These are phyloP conservation scores for Microstegium vimineum DNA, from an alignment of 176 grass and related monocot species.

Conservation along the genomic window DNA sequence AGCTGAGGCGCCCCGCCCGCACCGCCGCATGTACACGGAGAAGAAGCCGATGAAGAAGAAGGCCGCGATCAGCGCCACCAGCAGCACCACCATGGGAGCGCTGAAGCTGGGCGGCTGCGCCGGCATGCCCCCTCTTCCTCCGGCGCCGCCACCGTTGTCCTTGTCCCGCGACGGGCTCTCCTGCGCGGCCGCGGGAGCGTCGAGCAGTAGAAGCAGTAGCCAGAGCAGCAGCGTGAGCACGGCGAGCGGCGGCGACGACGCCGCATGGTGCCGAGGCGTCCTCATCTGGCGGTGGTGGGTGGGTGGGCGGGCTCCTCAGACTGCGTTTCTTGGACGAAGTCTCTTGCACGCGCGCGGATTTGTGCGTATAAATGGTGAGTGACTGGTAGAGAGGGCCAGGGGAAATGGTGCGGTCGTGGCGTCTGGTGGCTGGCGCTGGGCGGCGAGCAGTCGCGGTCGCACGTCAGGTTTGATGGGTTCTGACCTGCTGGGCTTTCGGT, in stretches of 20 bases:
- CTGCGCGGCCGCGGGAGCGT: slow-evolving; percentile 20
- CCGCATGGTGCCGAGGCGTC: slow-evolving; percentile 1
- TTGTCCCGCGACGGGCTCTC: slow-evolving; percentile 11
- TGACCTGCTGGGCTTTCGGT: too few species aligned
- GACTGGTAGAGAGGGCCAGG: neutral
- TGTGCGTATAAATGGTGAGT: slow-evolving; percentile 8
- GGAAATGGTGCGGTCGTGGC: slow-evolving; percentile 9
- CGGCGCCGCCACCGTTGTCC: neutral
- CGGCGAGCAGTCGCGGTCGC: neutral
- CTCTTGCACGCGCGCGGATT: neutral
- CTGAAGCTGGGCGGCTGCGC: slow-evolving; percentile 37
- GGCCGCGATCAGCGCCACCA: slow-evolving; percentile 54
- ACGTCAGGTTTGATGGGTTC: too few species aligned
- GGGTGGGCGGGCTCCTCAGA: too few species aligned
- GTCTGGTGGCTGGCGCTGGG: neutral
- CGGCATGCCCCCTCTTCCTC: neutral
- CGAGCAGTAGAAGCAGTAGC: neutral
- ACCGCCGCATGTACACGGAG: slow-evolving; percentile 66
- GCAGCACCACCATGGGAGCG: slow-evolving; percentile 62
- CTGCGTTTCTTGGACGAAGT: slow-evolving; percentile 10
- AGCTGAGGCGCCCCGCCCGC: slow-evolving; percentile 15
- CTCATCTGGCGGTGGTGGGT: neutral
- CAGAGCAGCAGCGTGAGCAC: neutral
- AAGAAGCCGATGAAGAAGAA: slow-evolving; percentile 76
- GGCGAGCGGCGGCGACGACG: neutral